Conservation (phyloP, 352 stramenopile species). For the Aphanomyces invadans region DNA sequence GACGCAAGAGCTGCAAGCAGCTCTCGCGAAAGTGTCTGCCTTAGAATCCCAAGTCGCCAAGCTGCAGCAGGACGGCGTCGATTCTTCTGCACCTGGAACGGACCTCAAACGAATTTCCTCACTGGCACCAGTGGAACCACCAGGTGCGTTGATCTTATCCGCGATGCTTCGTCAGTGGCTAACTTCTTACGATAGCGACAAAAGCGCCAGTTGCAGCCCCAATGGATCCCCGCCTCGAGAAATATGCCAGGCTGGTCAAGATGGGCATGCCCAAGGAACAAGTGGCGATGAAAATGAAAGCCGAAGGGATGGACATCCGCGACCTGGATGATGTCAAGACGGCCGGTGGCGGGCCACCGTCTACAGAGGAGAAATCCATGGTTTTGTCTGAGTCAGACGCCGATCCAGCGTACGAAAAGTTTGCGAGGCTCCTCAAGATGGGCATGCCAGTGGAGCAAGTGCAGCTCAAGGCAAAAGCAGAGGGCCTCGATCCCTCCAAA, state of each 20-base stretch:
- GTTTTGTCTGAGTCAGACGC: not conserved
- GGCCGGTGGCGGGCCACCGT: not conserved
- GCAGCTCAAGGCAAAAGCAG: slow-evolving; percentile 55
- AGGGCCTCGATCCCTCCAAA: slow-evolving; percentile 28
- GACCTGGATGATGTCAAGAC: slow-evolving; percentile 28
- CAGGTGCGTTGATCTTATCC: no score
- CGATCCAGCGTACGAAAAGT: slow-evolving; percentile 42
- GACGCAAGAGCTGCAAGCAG: not conserved
- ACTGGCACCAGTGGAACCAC: no score
- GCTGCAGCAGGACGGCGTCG: not conserved
- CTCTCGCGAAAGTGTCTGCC: not conserved
- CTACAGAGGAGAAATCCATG: not conserved
- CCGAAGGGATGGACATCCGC: slow-evolving; percentile 47
- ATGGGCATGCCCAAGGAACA: slow-evolving; percentile 72
- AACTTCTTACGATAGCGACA: no score
- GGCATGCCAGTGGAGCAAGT: slow-evolving; percentile 75
- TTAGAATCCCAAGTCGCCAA: not conserved
- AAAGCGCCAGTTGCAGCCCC: no score
- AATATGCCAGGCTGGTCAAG: slow-evolving; percentile 37
- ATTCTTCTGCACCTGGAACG: no score
- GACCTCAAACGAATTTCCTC: no score
- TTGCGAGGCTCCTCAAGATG: slow-evolving; percentile 78
- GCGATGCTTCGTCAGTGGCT: no score
- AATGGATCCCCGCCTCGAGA: not conserved
- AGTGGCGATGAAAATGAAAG: slow-evolving; percentile 51